A percentile compares a stretch with the other conserved stretches of the same genome.
Evolutionary conservation across 2,329 filamentous ascomycete species (phyloP).

Genomic region (Metarhizium guizhouense): DNA sequence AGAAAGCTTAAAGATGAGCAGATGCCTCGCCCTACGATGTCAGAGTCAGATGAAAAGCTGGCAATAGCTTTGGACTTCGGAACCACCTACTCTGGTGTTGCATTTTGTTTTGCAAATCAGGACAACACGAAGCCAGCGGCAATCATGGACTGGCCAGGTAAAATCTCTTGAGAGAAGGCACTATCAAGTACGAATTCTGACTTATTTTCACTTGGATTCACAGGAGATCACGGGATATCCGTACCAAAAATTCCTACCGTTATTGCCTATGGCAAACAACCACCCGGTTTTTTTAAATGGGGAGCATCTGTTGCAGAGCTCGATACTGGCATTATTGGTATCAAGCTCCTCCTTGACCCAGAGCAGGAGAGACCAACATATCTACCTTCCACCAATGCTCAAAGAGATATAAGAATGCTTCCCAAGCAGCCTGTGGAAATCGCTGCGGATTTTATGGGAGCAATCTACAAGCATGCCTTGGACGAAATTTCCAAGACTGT

Average conservation of each 20-base stretch:
- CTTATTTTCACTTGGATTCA: slow-evolving; percentile 10
- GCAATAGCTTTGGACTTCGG: slow-evolving; percentile 48
- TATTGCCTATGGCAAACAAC: slow-evolving; percentile 7
- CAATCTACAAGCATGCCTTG: slow-evolving; percentile 20
- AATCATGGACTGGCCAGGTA: slow-evolving; percentile 13
- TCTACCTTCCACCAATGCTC: slow-evolving; percentile 1
- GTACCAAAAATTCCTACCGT: slow-evolving; percentile 23
- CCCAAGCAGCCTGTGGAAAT: slow-evolving; percentile 10
- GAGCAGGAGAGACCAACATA: slow-evolving; percentile 9
- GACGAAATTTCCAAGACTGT: slow-evolving; percentile 24
- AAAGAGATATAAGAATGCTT: slow-evolving; percentile 3
- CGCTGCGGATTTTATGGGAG: slow-evolving; percentile 9
- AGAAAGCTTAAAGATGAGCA: neutral
- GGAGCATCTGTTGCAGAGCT: slow-evolving; percentile 2
- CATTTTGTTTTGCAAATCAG: slow-evolving; percentile 21
- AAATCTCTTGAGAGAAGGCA: neutral
- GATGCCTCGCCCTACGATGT: neutral
- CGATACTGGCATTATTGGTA: slow-evolving; percentile 6
- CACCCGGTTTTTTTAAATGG: slow-evolving; percentile 35
- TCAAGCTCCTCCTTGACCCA: slow-evolving; percentile 13
- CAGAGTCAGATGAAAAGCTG: neutral
- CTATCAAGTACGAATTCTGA: too few species aligned
- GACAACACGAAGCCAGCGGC: slow-evolving; percentile 23
- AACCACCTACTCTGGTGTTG: slow-evolving; percentile 47
- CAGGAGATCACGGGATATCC: slow-evolving; percentile 28